Evolutionary conservation across 345 rosid genomes (phyloP).

Genomic region (Arabis hirsuta): DNA sequence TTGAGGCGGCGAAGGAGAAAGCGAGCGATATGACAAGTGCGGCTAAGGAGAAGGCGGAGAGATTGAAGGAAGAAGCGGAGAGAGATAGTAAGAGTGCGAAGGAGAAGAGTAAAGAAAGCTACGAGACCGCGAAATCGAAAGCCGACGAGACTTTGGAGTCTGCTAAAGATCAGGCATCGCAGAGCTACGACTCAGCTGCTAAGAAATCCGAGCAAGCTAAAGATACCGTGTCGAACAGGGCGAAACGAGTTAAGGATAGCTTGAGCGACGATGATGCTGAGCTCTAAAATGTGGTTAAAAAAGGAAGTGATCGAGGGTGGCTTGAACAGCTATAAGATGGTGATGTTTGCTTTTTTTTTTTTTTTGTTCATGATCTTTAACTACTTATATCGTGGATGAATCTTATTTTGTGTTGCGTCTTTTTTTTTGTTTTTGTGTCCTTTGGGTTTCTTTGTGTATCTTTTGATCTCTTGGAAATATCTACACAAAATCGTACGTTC

Average conservation of each 20-base stretch:
- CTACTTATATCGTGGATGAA: neutral
- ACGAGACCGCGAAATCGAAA: conserved; percentile 33
- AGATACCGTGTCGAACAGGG: conserved; percentile 36
- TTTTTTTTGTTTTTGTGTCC: neutral
- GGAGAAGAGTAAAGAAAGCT: conserved; percentile 42
- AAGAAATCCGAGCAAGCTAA: conserved; percentile 40
- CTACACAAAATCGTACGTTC: neutral
- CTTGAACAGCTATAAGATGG: neutral
- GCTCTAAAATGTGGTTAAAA: conserved; percentile 15
- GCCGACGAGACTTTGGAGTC: conserved; percentile 34
- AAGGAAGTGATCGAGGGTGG: neutral
- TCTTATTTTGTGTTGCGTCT: neutral
- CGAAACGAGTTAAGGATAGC: conserved; percentile 40
- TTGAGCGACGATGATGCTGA: conserved; percentile 40
- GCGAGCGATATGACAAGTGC: conserved; percentile 34
- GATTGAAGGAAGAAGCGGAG: conserved; percentile 37
- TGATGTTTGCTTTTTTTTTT: neutral
- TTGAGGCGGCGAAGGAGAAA: conserved; percentile 38
- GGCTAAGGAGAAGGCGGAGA: conserved; percentile 43
- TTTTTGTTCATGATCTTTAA: conserved; percentile 2
- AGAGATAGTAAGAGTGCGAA: conserved; percentile 25
- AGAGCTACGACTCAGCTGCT: conserved; percentile 38
- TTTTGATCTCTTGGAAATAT: conserved; percentile 15
- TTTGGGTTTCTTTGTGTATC: conserved; percentile 3
- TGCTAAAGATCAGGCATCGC: conserved; percentile 40